Base-by-base conservation (phyloP, 495 filamentous ascomycete genomes). In the Aspergillus avenaceus region DNA sequence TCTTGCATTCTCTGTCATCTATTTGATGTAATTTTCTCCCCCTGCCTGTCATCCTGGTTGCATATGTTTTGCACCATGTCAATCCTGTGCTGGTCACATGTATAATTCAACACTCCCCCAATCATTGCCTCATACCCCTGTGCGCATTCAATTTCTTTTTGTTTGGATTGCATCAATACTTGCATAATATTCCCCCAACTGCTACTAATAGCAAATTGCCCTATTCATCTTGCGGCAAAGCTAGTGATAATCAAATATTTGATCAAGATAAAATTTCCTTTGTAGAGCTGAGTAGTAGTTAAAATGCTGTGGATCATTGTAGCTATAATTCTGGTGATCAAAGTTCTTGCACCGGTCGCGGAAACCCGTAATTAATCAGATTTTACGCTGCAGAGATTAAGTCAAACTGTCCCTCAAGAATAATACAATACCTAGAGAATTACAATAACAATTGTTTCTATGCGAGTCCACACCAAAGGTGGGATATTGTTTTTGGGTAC, bases 101-200 rank as follows among this genome's bases (percentile, higher is more conserved):
- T 61, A 53, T 58, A 61, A 49, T 59, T 57, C 48, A 60, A 54
- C 58, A 53, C 8, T 52, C 41, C 52, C 54, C 53, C 58, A 58
- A 60, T 63, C 61, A 49, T 59, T 65, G 60, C 47, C 49, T 64
- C 61, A 56, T 60, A 60, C 56, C 57, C 66, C 54, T 43, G 54
- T 58, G 49, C 44, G 53, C 57, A 54, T 58, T 41, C 51, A 50
- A 55, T 47, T 60, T 52, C 55, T 50, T 56, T 54, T 41, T 24
- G 31, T 45, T 51, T 50, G 36, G 45, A 43, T 55, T 52, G 47
- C 54, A 55, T 54, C 28, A 27, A 41, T 52, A 25, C 52, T 43
- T 55, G 56, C 57, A 60, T 60, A 56, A 50, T 56, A 47, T 45
- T 41, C 50, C 42, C 37, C 37, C 29, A 45, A 25, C 51, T 53